These are phyloP conservation scores for Xylaria scruposa DNA, from an alignment of 495 filamentous ascomycete species.

Conservation along the genomic window DNA sequence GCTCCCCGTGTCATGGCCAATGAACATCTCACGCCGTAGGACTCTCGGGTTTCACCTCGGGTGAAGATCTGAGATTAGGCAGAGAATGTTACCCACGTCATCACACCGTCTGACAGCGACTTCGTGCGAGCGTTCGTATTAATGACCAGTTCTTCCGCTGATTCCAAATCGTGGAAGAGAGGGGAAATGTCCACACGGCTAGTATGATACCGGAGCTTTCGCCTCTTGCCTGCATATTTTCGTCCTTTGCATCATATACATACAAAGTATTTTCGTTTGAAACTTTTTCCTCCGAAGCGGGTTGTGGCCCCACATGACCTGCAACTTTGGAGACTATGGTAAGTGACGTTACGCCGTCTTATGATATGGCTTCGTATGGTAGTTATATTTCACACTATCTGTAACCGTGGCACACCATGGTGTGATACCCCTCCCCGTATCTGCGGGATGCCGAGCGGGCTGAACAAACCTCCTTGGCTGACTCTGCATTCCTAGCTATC, in stretches of 20 bases:
- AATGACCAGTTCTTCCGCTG: neutral
- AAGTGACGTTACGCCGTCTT: slow-evolving; percentile 1
- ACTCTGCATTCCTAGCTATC: neutral
- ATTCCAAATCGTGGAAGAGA: slow-evolving; percentile 8
- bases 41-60: neutral
- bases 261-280: neutral
- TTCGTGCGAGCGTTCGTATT: neutral
- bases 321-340: neutral
- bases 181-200: neutral
- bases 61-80: neutral
- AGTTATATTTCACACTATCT: slow-evolving; percentile 14
- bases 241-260: neutral
- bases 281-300: neutral
- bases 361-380: neutral
- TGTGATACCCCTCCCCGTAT: neutral
- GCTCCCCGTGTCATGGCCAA: neutral
- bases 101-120: neutral
- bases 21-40: neutral
- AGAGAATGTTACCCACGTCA: neutral
- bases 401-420: neutral
- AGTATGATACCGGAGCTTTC: neutral
- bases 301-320: neutral
- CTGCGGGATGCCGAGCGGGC: neutral
- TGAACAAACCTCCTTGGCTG: neutral
- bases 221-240: neutral